Base-by-base conservation (phyloP, 2,329 filamentous ascomycete genomes). In the Penicillium sp. region DNA sequence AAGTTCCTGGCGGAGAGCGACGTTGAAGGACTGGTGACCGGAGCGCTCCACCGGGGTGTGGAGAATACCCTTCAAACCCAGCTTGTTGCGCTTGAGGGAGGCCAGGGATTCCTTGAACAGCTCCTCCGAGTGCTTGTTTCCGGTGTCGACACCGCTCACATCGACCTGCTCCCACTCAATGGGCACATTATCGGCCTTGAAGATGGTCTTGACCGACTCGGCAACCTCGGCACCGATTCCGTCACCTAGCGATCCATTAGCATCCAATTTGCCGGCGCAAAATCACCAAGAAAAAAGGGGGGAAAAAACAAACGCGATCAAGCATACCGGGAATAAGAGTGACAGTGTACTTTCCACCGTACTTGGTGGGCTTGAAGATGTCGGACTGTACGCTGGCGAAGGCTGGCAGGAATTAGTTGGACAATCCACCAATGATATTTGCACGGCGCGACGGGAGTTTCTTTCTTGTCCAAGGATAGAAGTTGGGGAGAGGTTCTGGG, bases 131-230 rank as follows among this genome's bases (percentile, higher is more conserved):
- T 92, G 89, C 80, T 92, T 91, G 77, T 87, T 85, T 71, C 90
- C 90, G 59, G 88, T 86, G 75, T 93, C 90, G 65, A 98, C 85
- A 78, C 95, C 95, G 27, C 91, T 92, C 47, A 96, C 93, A 76
- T 97, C 93, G 71, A 99, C 86, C 83, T 98, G 93, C 81, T 99
- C 95, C 93, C 95, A 98, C 80, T 97, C 92, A 71, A 99, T 88
- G 73, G 95, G 95, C 53, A 97, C 93, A 76, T 96, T 98, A 84
- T 98, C 93, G 76, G 93, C 93, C 87, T 97, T 98, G 89, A 98
- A 98, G 79, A 99, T 90, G 68, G 93, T 96, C 88, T 97, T 96
- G 78, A 99, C 93, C 63, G 91, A 95, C 82, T 98, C 93, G 71
- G 93, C 92, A 61, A 98, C 93, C 82, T 99, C 95, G 78, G 91